Evolutionary conservation across 257 asterid species (phyloP), one percentile per base, ranked within the genome.

Genomic region (Mentha longifolia): DNA sequence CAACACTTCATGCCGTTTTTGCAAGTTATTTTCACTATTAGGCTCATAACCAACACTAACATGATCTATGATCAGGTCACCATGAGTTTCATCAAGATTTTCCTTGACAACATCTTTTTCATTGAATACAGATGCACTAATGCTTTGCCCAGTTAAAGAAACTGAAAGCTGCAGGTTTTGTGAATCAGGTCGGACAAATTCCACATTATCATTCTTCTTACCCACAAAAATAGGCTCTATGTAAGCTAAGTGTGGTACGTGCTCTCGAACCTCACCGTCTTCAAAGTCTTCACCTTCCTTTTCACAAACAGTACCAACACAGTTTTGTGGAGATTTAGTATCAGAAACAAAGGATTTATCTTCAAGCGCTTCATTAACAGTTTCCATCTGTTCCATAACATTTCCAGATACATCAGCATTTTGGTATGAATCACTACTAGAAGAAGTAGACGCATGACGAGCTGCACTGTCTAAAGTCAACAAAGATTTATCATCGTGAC

Each of bases 191-290:
- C 57, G 78, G 71, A 11, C 73, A 61, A 51, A 74, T 65, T 67
- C 73, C 31, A 56, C 19, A 33, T 61, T 70, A 11, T 69, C 85
- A 16, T 54, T 72, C 52, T 72, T 77, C 67, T 72, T 58, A 52
- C 31, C 85, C 63, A 61, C 80, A 59, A 43, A 67, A 72, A 63
- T 31, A 20, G 72, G 76, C 30, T 79, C 84, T 74, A 78, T 86
- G 39, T 37, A 70, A 13, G 72, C 70, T 71, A 87, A 73, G 43
- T 41, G 77, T 56, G 63, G 74, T 9, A 66, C 16, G 33, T 86
- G 80, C 73, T 88, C 97, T 78, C 96, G 85, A 65, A 89, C 81
- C 78, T 94, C 97, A 71, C 97, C 97, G 66, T 94, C 98, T 85
- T 94, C 97, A 74, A 68, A 85, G 10, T 92, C 97, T 56, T 85